Evolutionary conservation across 306 rosid species (phyloP), one percentile per base, ranked within the genome.

Genomic region (Cucurbita pepo): DNA sequence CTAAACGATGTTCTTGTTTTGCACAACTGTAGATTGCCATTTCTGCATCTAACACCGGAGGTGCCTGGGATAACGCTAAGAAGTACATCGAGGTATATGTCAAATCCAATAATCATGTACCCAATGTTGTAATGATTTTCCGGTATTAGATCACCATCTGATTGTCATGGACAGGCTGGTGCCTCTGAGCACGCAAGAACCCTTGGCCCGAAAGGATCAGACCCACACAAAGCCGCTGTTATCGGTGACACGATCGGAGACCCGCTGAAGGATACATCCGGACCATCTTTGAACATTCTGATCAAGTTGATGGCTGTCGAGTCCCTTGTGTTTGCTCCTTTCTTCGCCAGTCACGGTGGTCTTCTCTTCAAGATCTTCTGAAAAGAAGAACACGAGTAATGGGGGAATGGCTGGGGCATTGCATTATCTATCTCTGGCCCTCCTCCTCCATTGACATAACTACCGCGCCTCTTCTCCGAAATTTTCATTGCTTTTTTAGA

Each of bases 11-110:
- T 52, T 54, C 40, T 11, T 18, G 22, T 52, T 6, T 6, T 12
- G 4, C 12, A 38, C 41, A 22, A 21, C 19, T 53, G 63, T 80
- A 95, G 99, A 75, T 95, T 72, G 97, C 99, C 7, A 95, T 95
- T 81, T 91, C 99, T 69, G 97, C 99, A 56, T 95, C 99, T 76
- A 95, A 95, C 95, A 91, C 99, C 4, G 96, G 99, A 56, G 99
- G 99, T 79, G 99, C 99, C 53, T 95, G 99, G 97, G 99, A 95
- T 73, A 95, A 91, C 47, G 99, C 96, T 81, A 95, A 89, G 87
- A 95, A 95, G 76, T 95, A 91, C 72, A 95, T 95, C 13, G 97
- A 95, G 99, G 99, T 88, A 76, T 71, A 76, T 71, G 65, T 56
- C 6, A 0, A 37, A n/a, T n/a, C 22, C 8, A 8, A 61, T 15